Conservation (phyloP, 208 protist species). For the Crithidia fasciculata region DNA sequence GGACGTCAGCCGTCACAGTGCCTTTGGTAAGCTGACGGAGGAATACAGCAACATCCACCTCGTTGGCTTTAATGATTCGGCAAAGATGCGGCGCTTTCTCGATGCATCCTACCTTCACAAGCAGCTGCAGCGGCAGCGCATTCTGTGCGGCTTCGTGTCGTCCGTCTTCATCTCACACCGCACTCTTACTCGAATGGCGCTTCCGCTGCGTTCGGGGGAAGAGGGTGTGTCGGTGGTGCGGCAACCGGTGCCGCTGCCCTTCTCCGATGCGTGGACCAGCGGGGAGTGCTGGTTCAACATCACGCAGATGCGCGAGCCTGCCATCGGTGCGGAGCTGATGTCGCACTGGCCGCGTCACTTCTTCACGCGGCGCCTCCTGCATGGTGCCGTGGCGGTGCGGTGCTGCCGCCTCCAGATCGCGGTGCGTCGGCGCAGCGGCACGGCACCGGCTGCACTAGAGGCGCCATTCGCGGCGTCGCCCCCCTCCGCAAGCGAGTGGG, state of each 20-base stretch:
- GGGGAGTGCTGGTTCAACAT: conserved; percentile 78
- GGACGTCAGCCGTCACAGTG: conserved; percentile 36
- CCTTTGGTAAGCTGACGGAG: conserved; percentile 20
- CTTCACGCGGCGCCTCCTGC: conserved; percentile 40
- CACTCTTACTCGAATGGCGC: conserved; percentile 28
- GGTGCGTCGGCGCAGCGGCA: background rate
- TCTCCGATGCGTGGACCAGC: conserved; percentile 18
- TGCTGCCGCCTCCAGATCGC: conserved; percentile 61
- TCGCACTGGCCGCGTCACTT: conserved; percentile 47
- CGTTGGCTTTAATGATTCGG: conserved; percentile 12
- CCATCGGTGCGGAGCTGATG: conserved; percentile 46
- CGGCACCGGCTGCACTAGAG: conserved; percentile 11
- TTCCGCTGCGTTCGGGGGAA: conserved; percentile 27
- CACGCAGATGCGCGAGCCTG: conserved; percentile 66
- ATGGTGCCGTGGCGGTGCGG: conserved; percentile 21
- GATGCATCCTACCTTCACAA: background rate
- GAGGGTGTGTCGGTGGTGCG: conserved; percentile 31
- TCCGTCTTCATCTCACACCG: conserved; percentile 41
- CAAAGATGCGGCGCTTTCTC: background rate
- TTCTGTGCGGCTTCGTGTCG: conserved; percentile 50
- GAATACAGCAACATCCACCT: conserved; percentile 30
- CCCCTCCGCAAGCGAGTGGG: conserved; percentile 29
- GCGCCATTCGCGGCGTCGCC: background rate
- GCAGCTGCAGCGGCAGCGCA: conserved; percentile 35
- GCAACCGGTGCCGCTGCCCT: conserved; percentile 21